phyloP scores from a whole-genome alignment of 2,329 filamentous ascomycete genomes.

The Myrmaecium sp. region DNA sequence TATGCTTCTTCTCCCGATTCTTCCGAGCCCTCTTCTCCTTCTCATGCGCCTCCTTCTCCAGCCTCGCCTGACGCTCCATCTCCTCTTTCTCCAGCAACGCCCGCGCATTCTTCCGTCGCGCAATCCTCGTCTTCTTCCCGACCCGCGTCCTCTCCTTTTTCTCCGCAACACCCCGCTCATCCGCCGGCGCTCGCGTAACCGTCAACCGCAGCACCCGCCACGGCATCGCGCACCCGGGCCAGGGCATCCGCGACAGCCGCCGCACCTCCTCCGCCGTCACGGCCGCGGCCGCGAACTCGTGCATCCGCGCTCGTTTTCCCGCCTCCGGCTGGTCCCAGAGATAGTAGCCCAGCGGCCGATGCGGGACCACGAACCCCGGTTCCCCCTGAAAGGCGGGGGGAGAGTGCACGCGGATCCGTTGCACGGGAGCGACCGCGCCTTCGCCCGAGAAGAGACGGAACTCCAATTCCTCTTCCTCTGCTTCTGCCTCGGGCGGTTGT shows the following conservation, averaged over 20 bases:
- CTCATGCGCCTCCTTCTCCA: constrained; percentile 11
- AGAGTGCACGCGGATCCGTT: constrained; percentile 17
- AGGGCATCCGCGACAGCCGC: constrained; percentile 13
- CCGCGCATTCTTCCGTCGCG: constrained; percentile 16
- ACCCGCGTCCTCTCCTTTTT: constrained; percentile 14
- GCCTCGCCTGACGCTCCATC: constrained; percentile 5
- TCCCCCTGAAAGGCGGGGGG: constrained; percentile 12
- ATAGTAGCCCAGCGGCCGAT: constrained; percentile 17
- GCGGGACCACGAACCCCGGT: constrained; percentile 11
- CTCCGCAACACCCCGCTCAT: constrained; percentile 10
- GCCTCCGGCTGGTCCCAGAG: constrained; percentile 15
- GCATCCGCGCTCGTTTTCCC: constrained; percentile 9
- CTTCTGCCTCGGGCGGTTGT: constrained; percentile 2
- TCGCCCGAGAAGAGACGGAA: constrained; percentile 17
- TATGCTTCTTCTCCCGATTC: too few relatives aligned
- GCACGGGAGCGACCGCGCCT: constrained; percentile 9
- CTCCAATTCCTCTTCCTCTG: constrained; percentile 16
- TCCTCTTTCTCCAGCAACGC: constrained; percentile 11
- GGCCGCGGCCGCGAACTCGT: constrained; percentile 11
- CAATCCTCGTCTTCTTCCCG: constrained; percentile 20
- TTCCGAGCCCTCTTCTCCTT: constrained; percentile 11
- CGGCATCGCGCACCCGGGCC: constrained; percentile 18
- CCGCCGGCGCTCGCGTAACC: constrained; percentile 13
- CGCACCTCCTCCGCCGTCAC: constrained; percentile 14
- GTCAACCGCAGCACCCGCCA: constrained; percentile 21